These are phyloP conservation scores for Vaccinium macrocarpon DNA, from an alignment of 148 eudicot species.

Conservation along the genomic window DNA sequence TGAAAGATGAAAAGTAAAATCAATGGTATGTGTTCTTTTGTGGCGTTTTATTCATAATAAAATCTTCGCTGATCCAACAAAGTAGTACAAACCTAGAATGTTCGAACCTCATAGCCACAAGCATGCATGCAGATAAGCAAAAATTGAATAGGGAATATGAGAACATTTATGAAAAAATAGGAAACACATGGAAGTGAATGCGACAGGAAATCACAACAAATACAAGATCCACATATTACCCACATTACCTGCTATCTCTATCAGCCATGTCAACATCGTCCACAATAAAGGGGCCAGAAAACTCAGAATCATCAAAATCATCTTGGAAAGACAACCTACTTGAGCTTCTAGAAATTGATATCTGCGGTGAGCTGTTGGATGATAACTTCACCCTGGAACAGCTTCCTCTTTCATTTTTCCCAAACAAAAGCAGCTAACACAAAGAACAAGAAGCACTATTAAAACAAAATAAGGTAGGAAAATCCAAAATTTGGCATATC, in stretches of 20 bases:
- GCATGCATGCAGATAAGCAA: background rate
- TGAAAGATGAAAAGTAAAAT: background rate
- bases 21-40: background rate
- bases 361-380: conserved; percentile 52
- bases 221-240: background rate
- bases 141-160: background rate
- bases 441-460: conserved; percentile 7
- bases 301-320: conserved; percentile 72
- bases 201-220: background rate
- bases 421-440: conserved; percentile 42
- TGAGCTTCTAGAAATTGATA: conserved; percentile 69
- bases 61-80: background rate
- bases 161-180: background rate
- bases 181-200: background rate
- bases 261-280: conserved; percentile 63
- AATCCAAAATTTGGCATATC: background rate
- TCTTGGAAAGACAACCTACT: conserved; percentile 65
- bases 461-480: background rate
- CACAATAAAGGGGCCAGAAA: conserved; percentile 69
- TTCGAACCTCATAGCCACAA: background rate
- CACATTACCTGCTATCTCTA: conserved; percentile 58
- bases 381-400: conserved; percentile 42
- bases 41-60: background rate
- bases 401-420: conserved; percentile 61
- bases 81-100: background rate